phyloP scores from a whole-genome alignment of 345 rosid genomes.

The Lagerstroemia speciosa region DNA sequence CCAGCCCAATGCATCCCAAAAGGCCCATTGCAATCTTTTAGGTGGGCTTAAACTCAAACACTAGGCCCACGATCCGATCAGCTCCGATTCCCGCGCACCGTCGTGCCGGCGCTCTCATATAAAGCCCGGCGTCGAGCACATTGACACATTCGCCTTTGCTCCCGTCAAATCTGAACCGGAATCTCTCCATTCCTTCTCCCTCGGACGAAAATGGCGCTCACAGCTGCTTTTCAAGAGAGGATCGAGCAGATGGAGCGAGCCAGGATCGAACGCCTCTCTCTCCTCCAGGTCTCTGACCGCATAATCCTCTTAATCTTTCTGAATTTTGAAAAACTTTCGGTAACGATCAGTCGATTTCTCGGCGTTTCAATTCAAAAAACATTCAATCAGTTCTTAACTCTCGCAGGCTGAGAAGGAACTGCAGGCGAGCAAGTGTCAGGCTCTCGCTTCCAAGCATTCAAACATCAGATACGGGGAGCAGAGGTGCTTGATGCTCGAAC shows the following conservation, averaged over 20 bases:
- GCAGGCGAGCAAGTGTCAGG: slow-evolving; percentile 38
- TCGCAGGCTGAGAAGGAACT: slow-evolving; percentile 59
- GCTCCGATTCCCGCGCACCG: neutral
- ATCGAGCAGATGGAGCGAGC: slow-evolving; percentile 55
- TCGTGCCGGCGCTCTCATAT: neutral
- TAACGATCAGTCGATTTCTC: slow-evolving; percentile 11
- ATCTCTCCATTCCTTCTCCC: no score
- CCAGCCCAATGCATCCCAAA: no score
- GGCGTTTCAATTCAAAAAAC: slow-evolving; percentile 4
- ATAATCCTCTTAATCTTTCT: neutral
- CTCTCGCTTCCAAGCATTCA: slow-evolving; percentile 35
- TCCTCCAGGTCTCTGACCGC: slow-evolving; percentile 41
- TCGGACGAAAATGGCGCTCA: slow-evolving; percentile 68
- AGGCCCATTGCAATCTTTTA: no score
- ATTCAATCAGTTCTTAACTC: neutral
- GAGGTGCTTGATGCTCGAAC: slow-evolving; percentile 48
- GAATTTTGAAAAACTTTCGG: no score
- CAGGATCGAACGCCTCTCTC: slow-evolving; percentile 49
- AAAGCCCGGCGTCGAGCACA: neutral
- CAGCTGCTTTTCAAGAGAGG: slow-evolving; percentile 56
- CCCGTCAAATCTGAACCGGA: neutral
- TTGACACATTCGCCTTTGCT: neutral
- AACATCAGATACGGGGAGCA: slow-evolving; percentile 36
- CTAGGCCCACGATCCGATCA: neutral
- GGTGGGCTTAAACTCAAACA: no score